A percentile compares a stretch with the other conserved stretches of the same genome.
These are phyloP conservation scores for Paecilomyces formosus DNA, from an alignment of 2,329 filamentous ascomycete genomes.

Conservation along the genomic window DNA sequence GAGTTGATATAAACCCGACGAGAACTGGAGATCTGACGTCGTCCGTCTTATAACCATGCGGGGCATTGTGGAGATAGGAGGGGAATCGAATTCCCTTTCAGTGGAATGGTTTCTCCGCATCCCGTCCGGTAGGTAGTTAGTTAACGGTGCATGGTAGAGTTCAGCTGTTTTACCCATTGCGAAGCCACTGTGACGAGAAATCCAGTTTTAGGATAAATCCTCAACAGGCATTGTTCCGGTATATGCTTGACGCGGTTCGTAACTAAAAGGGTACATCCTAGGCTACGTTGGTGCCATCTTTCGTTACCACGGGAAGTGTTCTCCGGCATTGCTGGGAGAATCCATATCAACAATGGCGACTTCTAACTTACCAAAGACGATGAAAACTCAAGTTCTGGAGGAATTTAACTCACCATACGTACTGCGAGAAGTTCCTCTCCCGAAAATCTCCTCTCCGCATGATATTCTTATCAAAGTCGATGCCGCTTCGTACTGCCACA, in stretches of 20 bases:
- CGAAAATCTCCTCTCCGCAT: slow-evolving; percentile 36
- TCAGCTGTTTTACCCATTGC: neutral
- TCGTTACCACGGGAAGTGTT: neutral
- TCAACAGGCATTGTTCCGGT: no score
- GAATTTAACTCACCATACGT: slow-evolving; percentile 14
- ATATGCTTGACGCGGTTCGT: no score
- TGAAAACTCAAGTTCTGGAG: slow-evolving; percentile 14
- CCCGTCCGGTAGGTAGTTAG: neutral
- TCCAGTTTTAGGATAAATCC: neutral
- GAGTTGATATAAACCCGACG: neutral
- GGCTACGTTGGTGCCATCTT: neutral
- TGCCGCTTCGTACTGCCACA: slow-evolving; percentile 44
- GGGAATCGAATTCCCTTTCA: neutral
- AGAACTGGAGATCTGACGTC: neutral
- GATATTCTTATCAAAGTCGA: slow-evolving; percentile 41
- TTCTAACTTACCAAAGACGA: slow-evolving; percentile 4
- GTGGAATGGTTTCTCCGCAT: neutral
- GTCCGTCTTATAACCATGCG: neutral
- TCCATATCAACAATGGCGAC: neutral
- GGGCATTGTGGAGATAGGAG: neutral
- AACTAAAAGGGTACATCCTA: no score
- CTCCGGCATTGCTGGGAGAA: neutral
- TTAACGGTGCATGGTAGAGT: neutral
- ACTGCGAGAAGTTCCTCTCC: slow-evolving; percentile 12
- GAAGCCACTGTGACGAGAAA: neutral